Base-by-base conservation (phyloP, 371 early-diverging fungal species). In the Mortierella sp. region DNA sequence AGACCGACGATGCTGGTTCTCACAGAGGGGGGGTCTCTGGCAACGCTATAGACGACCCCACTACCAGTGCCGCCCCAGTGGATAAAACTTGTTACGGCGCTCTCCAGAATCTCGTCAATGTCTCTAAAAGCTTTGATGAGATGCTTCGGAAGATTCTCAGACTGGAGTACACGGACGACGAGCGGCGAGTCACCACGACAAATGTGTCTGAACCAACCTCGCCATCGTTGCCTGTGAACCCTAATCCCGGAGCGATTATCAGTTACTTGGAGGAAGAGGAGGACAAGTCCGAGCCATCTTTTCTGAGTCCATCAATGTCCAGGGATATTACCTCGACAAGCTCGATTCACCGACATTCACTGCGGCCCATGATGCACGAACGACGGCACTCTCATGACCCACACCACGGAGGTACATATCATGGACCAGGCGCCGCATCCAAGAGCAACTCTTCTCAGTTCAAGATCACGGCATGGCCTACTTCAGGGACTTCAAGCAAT, bases 191-290 rank as follows among this genome's bases (percentile, higher is more conserved):
- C 5, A 14, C n/a, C 26, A 4, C 48, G 16, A 0, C 21, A 5
- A 48, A 4, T 5, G 5, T n/a, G 2, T 5, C 8, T 44, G n/a
- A 46, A 70, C 24, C 54, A 5, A n/a, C 43, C 21, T n/a, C 48
- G 13, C 61, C 21, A n/a, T 0, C 21, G 19, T 34, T 24, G 11
- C 19, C 48, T 28, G 31, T 11, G 14, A 8, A 44, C 14, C 10
- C 54, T 21, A 50, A 54, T 2, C 67, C 79, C 0, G 54, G 54
- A 48, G 67, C 70, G 19, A 76, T 79, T 40, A 59, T 76, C 21
- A 69, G 72, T 24, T 79, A 74, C 48, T 59, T 83, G 40, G 84
- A 83, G 67, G 43, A 75, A 61, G 75, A 72, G 16, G 84, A 83
- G 2, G 69, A 73, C 24, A 73, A 51, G 16, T 64, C 69, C 8